Base-by-base conservation (phyloP, 129 eudicot species). In the Arctium lappa region DNA sequence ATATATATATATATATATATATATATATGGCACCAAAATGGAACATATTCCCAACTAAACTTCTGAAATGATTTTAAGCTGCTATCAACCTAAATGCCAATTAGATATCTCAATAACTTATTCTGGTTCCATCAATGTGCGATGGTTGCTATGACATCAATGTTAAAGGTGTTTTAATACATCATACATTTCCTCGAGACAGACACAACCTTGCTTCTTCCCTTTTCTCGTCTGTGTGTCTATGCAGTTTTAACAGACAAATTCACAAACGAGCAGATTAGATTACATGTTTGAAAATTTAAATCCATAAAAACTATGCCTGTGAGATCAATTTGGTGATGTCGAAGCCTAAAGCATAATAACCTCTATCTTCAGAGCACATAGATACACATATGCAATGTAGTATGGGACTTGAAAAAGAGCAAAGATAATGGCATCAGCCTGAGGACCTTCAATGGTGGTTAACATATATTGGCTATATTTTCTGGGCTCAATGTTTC, bases 401-500 rank as follows among this genome's bases (percentile, higher is more conserved):
- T 44, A 69, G 44, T 18, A n/a, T 40, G n/a, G 33, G 44, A 79
- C 36, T 60, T 79, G 66, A 69, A 9, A 42, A 37, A 27, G 13
- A 80, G 70, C 77, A 71, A 31, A 5, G 16, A 50, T 48, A 32
- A 70, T 50, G 56, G 53, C 69, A 71, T 71, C 40, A 37, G 8
- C 69, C 30, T 46, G 73, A 11, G 79, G 38, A 8, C 44, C 33
- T 75, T 30, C 79, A 50, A 75, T 48, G 40, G n/a, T 50, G 79
- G 39, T 75, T 5, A 37, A 48, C 40, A 48, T 75, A 12, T 66
- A 15, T 34, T 50, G 53, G 78, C 72, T 18, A 15, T 50, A 5
- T 72, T 73, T 79, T 53, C 72, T 16, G 72, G 44, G 72, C 9
- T 72, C 71, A 36, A 72, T 36, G 72, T 80, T 72, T 16, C 22